A percentile compares a stretch with the other conserved stretches of the same genome.
Evolutionary conservation across 768 basidiomycete genomes (phyloP).

Genomic region (Sistotremastrum niveocremeum): DNA sequence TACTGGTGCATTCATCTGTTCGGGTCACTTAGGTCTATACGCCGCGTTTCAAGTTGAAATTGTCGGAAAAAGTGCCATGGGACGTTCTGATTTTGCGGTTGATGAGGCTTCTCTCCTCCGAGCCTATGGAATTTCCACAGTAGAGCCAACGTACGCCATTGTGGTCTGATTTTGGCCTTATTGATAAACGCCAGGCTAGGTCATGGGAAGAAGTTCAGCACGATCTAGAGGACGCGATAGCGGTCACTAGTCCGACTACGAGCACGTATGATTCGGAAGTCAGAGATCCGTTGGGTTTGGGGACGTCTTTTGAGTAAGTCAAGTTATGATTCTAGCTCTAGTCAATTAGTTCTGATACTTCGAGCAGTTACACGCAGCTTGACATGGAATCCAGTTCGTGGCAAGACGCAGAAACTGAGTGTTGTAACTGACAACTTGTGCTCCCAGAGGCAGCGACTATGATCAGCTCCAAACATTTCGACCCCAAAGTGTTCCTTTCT

Average conservation of each 20-base stretch:
- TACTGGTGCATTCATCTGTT: too few relatives aligned
- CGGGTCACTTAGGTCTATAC: too few relatives aligned
- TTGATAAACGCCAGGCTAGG: conserved; percentile 24
- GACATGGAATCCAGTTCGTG: conserved; percentile 67
- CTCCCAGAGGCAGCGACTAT: conserved; percentile 61
- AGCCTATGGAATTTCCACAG: conserved; percentile 70
- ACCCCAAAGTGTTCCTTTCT: conserved; percentile 87
- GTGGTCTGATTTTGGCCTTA: neutral
- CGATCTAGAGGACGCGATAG: conserved; percentile 65
- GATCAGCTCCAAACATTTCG: conserved; percentile 88
- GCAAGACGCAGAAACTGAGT: conserved; percentile 7
- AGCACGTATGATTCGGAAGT: conserved; percentile 42
- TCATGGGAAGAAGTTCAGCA: conserved; percentile 88
- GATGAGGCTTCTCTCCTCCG: conserved; percentile 80
- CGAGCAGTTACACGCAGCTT: conserved; percentile 44
- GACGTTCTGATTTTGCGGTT: conserved; percentile 50
- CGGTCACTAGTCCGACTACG: conserved; percentile 49
- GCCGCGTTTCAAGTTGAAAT: too few relatives aligned
- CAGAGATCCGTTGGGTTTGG: conserved; percentile 70
- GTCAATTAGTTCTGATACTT: neutral
- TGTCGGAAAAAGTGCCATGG: conserved; percentile 23
- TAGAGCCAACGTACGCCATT: conserved; percentile 53
- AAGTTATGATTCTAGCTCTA: neutral
- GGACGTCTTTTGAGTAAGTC: conserved; percentile 45
- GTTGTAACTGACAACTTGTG: conserved; percentile 1